Percentiles rank a stretch among this genome's conserved stretches.
phyloP scores from a whole-genome alignment of 2,329 filamentous ascomycete species.

The Fusarium bulbicola region DNA sequence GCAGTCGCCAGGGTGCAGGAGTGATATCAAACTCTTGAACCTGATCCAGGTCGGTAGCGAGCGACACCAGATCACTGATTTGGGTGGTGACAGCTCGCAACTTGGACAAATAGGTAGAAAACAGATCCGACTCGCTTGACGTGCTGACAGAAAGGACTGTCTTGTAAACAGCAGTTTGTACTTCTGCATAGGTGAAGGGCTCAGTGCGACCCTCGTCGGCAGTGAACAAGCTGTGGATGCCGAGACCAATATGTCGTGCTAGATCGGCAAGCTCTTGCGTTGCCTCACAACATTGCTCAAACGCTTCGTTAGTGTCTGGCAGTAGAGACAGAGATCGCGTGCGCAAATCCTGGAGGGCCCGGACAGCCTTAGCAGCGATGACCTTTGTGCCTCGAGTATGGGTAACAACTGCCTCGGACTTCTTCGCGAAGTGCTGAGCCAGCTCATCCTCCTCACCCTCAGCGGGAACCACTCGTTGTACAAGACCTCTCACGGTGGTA shows the following conservation, averaged over 20 bases:
- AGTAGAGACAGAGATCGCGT: slow-evolving; percentile 77
- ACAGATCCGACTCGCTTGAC: slow-evolving; percentile 71
- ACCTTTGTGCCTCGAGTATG: slow-evolving; percentile 87
- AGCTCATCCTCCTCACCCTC: slow-evolving; percentile 68
- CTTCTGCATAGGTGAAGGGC: slow-evolving; percentile 71
- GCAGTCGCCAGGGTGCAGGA: slow-evolving; percentile 82
- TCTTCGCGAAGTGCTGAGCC: slow-evolving; percentile 72
- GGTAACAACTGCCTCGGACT: slow-evolving; percentile 75
- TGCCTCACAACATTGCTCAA: slow-evolving; percentile 73
- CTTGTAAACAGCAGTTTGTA: slow-evolving; percentile 69
- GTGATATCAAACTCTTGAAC: slow-evolving; percentile 82
- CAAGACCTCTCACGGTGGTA: slow-evolving; percentile 68
- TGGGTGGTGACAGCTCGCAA: slow-evolving; percentile 71
- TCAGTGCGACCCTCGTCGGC: slow-evolving; percentile 77
- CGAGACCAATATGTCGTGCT: slow-evolving; percentile 72
- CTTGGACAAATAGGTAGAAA: slow-evolving; percentile 73
- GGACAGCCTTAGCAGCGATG: slow-evolving; percentile 78
- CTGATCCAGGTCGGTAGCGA: slow-evolving; percentile 75
- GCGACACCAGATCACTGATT: slow-evolving; percentile 74
- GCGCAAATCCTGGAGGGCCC: slow-evolving; percentile 80
- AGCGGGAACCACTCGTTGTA: slow-evolving; percentile 69
- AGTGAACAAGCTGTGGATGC: slow-evolving; percentile 70
- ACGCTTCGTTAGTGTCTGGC: slow-evolving; percentile 71
- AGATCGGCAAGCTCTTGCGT: slow-evolving; percentile 73
- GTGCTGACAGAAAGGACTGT: slow-evolving; percentile 59